phyloP scores from a whole-genome alignment of 345 rosid genomes.

The Rhizophora apiculata region DNA sequence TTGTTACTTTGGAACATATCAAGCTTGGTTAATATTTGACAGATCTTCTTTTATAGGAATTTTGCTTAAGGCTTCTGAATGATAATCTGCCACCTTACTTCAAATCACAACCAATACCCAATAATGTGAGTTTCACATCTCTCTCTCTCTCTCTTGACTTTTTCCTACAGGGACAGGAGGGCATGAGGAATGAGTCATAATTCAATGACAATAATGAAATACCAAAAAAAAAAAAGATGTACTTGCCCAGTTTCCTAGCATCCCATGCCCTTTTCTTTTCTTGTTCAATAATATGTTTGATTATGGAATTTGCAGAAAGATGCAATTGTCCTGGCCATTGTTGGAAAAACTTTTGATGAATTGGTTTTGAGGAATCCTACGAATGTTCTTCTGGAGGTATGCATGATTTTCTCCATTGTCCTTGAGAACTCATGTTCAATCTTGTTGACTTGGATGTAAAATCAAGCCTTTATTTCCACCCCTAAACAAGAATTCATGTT shows the following conservation, averaged over 20 bases:
- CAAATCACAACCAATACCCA: conserved; percentile 77
- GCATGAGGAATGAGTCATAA: not conserved
- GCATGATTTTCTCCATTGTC: conserved; percentile 6
- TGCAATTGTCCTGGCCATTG: conserved; percentile 49
- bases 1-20: conserved; percentile 6
- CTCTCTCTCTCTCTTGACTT: not conserved
- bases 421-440: not conserved
- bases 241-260: not conserved
- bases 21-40: conserved; percentile 3
- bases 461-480: not conserved
- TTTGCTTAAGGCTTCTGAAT: conserved; percentile 53
- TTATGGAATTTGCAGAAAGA: conserved; percentile 46
- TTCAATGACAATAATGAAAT: too few species aligned
- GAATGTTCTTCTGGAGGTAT: conserved; percentile 81
- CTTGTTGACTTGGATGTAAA: not conserved
- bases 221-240: too few species aligned
- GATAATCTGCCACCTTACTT: conserved; percentile 55
- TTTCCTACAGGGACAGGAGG: not conserved
- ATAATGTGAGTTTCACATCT: conserved; percentile 51
- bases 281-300: not conserved
- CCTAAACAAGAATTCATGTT: not conserved
- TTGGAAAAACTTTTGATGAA: conserved; percentile 81
- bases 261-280: not conserved
- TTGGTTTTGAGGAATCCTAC: conserved; percentile 61
- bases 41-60: conserved; percentile 46